Evolutionary conservation across 139 green algal species (phyloP).

Genomic region (Pleodorina starrii): DNA sequence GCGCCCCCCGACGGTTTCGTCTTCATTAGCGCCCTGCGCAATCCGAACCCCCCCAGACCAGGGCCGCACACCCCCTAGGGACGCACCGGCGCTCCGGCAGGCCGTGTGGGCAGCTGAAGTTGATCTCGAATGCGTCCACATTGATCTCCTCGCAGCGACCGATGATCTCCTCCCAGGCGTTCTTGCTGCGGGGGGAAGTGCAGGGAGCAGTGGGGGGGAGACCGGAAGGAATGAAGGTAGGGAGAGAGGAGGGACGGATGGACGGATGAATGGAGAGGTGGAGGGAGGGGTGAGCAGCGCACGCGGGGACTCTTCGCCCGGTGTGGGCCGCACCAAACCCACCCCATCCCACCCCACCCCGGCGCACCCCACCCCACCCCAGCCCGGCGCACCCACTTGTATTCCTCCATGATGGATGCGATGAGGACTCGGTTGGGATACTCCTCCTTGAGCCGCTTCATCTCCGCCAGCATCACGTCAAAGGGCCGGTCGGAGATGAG

Average conservation of each 20-base stretch:
- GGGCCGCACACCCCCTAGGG: no score
- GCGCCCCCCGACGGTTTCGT: no score
- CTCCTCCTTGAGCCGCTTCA: slow-evolving; percentile 93
- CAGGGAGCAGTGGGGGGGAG: not conserved
- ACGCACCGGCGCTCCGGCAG: slow-evolving; percentile 92
- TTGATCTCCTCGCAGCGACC: slow-evolving; percentile 87
- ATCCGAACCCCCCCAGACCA: no score
- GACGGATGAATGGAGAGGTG: no score
- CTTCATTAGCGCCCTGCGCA: no score
- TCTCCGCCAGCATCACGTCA: slow-evolving; percentile 93
- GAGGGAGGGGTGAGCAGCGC: no score
- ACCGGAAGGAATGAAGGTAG: no score
- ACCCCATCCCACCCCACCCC: no score
- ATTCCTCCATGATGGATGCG: slow-evolving; percentile 96
- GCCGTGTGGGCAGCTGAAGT: slow-evolving; percentile 97
- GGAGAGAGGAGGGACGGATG: no score
- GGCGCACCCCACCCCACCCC: no score
- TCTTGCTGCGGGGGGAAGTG: slow-evolving; percentile 58
- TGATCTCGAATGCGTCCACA: slow-evolving; percentile 98
- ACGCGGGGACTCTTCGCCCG: no score
- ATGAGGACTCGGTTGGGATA: slow-evolving; percentile 95
- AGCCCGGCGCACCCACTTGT: slow-evolving; percentile 72
- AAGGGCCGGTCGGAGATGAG: slow-evolving; percentile 94
- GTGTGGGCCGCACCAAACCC: no score
- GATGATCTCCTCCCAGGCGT: slow-evolving; percentile 96